Evolutionary conservation across 1,284 basidiomycete genomes (phyloP), one percentile per base, ranked within the genome.

Genomic region (Rhodotorula sp.): DNA sequence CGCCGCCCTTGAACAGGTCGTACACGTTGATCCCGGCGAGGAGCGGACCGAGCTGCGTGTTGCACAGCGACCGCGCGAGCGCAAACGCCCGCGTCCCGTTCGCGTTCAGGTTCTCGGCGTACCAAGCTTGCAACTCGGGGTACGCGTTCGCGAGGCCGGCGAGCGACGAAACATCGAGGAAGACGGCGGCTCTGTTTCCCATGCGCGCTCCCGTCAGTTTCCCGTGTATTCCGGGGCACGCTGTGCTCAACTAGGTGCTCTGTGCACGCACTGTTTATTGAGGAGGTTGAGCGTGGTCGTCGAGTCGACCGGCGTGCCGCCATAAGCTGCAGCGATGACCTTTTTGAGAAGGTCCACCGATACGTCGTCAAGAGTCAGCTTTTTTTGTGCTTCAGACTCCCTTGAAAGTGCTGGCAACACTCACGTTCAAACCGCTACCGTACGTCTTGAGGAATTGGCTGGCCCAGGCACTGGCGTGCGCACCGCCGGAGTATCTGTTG

Each of bases 61-160:
- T 31, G 65, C 65, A 67, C 5, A 31, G 46, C 20, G 51, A 49
- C 15, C 60, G 51, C 12, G 59, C 60, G n/a, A 49, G 18, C 23
- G 56, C 51, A 34, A 67, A 23, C 5, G 54, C 54, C 8, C 12
- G 29, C 5, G 31, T 56, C 12, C 66, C 66, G 31, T 67, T 51
- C 46, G 46, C 46, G 47, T 31, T 48, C 10, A 62, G 29, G 47
- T 58, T 49, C 1, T 3, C 3, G 16, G 48, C n/a, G 31, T 48
- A 47, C 43, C 43, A 62, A 2, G 8, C 15, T 21, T 62, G 14
- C 7, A 67, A 47, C 29, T 57, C 46, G 3, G 66, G 66, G 29
- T 67, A 47, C 8, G 66, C 66, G 47, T 67, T 67, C 23, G 59
- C 65, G 18, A 60, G 59, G 15, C 65, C 65, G 52, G 59, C 54